Evolutionary conservation across 768 basidiomycete genomes (phyloP).

Genomic region (Serendipita vermifera): DNA sequence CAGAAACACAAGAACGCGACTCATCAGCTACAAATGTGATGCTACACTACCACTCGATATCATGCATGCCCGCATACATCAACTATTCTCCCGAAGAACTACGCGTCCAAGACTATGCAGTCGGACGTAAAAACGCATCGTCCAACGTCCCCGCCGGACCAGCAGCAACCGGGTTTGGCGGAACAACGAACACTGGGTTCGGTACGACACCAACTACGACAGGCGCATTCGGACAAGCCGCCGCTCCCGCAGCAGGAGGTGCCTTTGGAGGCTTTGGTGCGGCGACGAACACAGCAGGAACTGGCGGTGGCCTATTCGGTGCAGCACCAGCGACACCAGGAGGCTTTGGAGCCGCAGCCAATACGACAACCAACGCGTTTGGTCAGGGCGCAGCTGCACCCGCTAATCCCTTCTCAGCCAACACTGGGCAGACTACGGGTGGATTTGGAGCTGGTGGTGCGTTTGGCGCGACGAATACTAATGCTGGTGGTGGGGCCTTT

Average conservation of each 20-base stretch:
- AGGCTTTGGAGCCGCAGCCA: background rate
- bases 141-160: slow-evolving; percentile 9
- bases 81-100: slow-evolving; percentile 76
- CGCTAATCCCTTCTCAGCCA: background rate
- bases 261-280: background rate
- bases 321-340: slow-evolving; percentile 12
- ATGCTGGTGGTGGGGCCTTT: background rate
- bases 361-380: background rate
- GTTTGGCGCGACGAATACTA: background rate
- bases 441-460: background rate
- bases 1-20: slow-evolving; percentile 54
- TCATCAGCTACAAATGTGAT: slow-evolving; percentile 28
- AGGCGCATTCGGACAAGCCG: slow-evolving; percentile 13
- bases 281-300: slow-evolving; percentile 12
- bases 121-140: slow-evolving; percentile 51
- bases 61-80: slow-evolving; percentile 64
- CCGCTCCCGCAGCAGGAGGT: background rate
- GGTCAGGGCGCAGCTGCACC: slow-evolving; percentile 1
- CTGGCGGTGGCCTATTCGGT: slow-evolving; percentile 31
- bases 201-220: slow-evolving; percentile 19
- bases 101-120: slow-evolving; percentile 60
- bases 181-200: slow-evolving; percentile 27
- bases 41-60: slow-evolving; percentile 70
- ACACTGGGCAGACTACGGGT: background rate
- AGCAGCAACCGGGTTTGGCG: slow-evolving; percentile 42